Base-by-base conservation (phyloP, 257 asterid genomes). In the Leptodermis oblonga region DNA sequence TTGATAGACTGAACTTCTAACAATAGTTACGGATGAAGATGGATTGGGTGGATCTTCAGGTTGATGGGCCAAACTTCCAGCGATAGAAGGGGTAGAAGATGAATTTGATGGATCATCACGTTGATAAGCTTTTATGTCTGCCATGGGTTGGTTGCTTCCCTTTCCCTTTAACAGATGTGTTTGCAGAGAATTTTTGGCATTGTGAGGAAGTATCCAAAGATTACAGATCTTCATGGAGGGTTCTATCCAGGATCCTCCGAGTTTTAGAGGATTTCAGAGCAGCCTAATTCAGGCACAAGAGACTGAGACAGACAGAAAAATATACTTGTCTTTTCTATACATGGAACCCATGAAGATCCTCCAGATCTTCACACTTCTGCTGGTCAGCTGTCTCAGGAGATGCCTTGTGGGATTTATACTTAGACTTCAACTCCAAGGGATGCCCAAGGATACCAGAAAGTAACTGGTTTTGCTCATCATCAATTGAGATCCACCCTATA, bases 401-500 rank as follows among this genome's bases (percentile, higher is more conserved):
- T 51, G 92, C 72, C 26, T 64, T 30, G 39, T 77, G 59, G 31
- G 73, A 74, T 67, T 59, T 70, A 49, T 33, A 71, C 48, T 65
- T 81, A 18, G 20, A 42, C 60, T 74, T 78, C 59, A 77, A 73
- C 75, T 68, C 88, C 62, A 67, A 61, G 14, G 90, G 82, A 77
- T 72, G 70, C 70, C 59, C 56, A 74, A 78, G 80, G 84, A 89
- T 89, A 58, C 74, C 79, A 23, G 78, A 74, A 67, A 94, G 90
- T 77, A 82, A 86, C 77, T 82, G 86, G 64, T 70, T 67, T 66
- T 94, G 99, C 55, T 81, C 95, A 64, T 77, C 83, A 74, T 94
- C 97, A 83, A 94, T 76, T 22, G 83, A 80, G 71, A 94, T 75
- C 99, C 99, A 93, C 79, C 96, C 99, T 94, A 75, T n/a, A 83